Base-by-base conservation (phyloP, 768 basidiomycete genomes). In the Lactarius deliciosus region DNA sequence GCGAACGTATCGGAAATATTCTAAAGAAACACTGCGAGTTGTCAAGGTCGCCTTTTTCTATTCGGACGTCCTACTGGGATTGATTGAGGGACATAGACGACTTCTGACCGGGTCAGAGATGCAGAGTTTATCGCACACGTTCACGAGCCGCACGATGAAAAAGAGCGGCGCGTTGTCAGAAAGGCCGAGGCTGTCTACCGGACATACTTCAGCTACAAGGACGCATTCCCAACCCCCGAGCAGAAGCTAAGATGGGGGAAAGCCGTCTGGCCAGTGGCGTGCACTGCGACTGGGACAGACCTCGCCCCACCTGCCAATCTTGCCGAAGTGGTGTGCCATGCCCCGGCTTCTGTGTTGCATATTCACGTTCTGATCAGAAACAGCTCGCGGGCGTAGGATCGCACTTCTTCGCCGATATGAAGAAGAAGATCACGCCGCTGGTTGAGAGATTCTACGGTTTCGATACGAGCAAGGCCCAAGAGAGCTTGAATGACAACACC, bases 401-500 rank as follows among this genome's bases (percentile, higher is more conserved):
- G 5, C 58, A 34, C 34, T 64, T 68, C 62, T 63, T 36, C 16
- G 32, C 53, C 15, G 16, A 40, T 34, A 43, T 68, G 20, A 68
- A 68, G 62, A 56, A 55, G 34, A 64, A 28, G 54, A 15, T 68
- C n/a, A 45, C 18, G 20, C 66, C 62, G 3, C 66, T 68, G 8
- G 66, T 68, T 20, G 66, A 59, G 54, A 64, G 66, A 20, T 34
- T 56, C 45, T 68, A 64, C 8, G 62, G 58, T 5, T 68, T 68
- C 57, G 57, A 60, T 16, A 68, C 62, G 34, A 60, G 57, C 57
- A 68, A 60, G 62, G 62, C 61, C 9, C 53, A 58, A 20, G 58
- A 60, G 18, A 45, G 57, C 34, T 55, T 64, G 4, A 60, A 43
- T 36, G 50, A 55, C 57, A 68, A 68, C 30, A 56, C 41, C 18